Conservation (phyloP, 768 basidiomycete genomes). For the Tricholomella constricta region DNA sequence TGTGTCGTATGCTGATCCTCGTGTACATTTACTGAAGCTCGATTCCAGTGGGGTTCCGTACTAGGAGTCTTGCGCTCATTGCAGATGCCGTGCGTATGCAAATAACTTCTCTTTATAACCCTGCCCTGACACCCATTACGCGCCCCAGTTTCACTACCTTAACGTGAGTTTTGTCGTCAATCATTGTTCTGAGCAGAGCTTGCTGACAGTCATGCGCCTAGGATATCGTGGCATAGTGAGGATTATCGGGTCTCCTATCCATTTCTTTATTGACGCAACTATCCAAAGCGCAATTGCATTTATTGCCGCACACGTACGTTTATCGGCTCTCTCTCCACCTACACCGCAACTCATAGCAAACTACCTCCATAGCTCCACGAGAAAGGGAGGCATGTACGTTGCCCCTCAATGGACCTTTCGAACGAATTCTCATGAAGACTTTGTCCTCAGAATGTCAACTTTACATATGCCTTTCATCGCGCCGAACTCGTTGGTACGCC, state of each 20-base stretch:
- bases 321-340: background rate
- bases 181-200: too few relatives aligned
- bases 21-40: background rate
- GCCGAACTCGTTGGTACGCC: slow-evolving; percentile 55
- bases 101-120: background rate
- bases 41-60: slow-evolving; percentile 52
- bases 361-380: slow-evolving; percentile 39
- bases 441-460: slow-evolving; percentile 41
- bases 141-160: slow-evolving; percentile 52
- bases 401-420: background rate
- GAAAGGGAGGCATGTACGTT: slow-evolving; percentile 42
- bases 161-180: slow-evolving; percentile 37
- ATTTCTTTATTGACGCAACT: background rate
- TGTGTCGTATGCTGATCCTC: background rate
- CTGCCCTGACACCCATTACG: slow-evolving; percentile 9
- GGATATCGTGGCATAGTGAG: slow-evolving; percentile 52
- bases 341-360: background rate
- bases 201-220: slow-evolving; percentile 14
- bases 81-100: slow-evolving; percentile 51
- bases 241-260: background rate
- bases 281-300: slow-evolving; percentile 43
- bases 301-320: slow-evolving; percentile 45
- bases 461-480: slow-evolving; percentile 58
- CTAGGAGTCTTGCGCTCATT: slow-evolving; percentile 55
- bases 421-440: background rate